These are phyloP conservation scores for Beauveria pseudobassiana DNA, from an alignment of 2,329 filamentous ascomycete species.

Conservation along the genomic window DNA sequence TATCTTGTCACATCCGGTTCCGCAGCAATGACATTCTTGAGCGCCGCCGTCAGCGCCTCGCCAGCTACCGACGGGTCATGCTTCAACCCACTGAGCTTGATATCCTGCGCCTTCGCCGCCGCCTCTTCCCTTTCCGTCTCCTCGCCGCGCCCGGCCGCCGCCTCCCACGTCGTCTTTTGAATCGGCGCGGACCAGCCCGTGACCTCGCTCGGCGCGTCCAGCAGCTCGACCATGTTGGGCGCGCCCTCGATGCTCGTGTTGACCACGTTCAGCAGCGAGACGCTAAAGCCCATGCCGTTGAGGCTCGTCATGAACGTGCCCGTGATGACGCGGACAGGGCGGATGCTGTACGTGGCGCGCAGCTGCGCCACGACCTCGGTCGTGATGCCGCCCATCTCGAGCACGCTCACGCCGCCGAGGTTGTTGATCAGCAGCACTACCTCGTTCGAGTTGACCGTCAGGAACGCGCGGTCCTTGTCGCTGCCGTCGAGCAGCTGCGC, in stretches of 20 bases:
- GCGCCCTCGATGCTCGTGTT: constrained; percentile 49
- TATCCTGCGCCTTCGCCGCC: constrained; percentile 22
- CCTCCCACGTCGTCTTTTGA: constrained; percentile 55
- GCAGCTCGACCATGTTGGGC: constrained; percentile 55
- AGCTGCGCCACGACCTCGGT: constrained; percentile 61
- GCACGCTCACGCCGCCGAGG: constrained; percentile 62
- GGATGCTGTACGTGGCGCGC: constrained; percentile 46
- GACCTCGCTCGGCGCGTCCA: constrained; percentile 63
- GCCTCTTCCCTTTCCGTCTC: constrained; percentile 31
- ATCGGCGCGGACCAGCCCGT: constrained; percentile 63
- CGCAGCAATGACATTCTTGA: constrained; percentile 55
- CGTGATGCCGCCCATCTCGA: constrained; percentile 67
- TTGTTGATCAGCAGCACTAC: constrained; percentile 69
- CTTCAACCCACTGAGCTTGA: constrained; percentile 40
- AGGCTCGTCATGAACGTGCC: constrained; percentile 75
- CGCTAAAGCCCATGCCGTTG: constrained; percentile 69
- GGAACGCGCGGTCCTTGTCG: constrained; percentile 65
- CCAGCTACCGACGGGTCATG: constrained; percentile 45
- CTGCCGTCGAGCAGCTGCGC: constrained; percentile 56
- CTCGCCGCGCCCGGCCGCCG: constrained; percentile 39
- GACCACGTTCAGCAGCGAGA: constrained; percentile 59
- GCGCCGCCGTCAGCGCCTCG: constrained; percentile 45
- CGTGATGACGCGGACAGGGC: constrained; percentile 55
- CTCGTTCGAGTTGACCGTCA: constrained; percentile 54
- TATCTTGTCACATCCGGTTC: constrained; percentile 67